Percentiles rank a stretch among this genome's conserved stretches.
phyloP scores from a whole-genome alignment of 2,329 filamentous ascomycete genomes.

The Aspergillus udagawae region DNA sequence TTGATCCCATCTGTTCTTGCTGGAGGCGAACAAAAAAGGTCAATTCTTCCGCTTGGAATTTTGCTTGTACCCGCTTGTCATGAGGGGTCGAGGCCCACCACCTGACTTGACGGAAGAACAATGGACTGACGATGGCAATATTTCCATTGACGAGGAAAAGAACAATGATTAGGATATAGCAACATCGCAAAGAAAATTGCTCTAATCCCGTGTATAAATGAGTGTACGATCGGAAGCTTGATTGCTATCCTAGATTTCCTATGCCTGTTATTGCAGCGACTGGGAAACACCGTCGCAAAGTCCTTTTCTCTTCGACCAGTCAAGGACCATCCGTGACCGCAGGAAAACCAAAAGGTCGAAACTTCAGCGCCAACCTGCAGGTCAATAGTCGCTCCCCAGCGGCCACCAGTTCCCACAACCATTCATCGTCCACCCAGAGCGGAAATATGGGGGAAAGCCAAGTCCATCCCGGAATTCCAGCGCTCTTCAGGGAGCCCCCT shows the following conservation, averaged over 20 bases:
- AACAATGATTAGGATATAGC: conserved; percentile 2
- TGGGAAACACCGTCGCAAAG: conserved; percentile 35
- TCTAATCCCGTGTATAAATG: background rate
- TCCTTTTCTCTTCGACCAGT: conserved; percentile 34
- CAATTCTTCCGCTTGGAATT: background rate
- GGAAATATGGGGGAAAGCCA: conserved; percentile 22
- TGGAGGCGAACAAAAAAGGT: background rate
- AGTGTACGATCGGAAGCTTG: background rate
- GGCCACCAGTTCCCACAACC: conserved; percentile 7
- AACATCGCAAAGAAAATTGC: background rate
- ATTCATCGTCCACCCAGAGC: conserved; percentile 5
- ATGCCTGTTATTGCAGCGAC: conserved; percentile 33
- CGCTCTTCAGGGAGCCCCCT: conserved; percentile 47
- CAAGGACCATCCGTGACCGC: conserved; percentile 13
- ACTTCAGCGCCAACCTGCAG: conserved; percentile 4
- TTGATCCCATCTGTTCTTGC: background rate
- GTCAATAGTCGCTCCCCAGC: conserved; percentile 14
- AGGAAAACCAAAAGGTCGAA: conserved; percentile 12
- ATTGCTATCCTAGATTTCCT: conserved; percentile 5
- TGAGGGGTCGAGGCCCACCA: conserved; percentile 1
- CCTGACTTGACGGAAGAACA: conserved; percentile 4
- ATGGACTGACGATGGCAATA: background rate
- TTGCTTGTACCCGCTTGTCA: background rate
- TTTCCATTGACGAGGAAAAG: background rate
- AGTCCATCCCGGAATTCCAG: conserved; percentile 30